Conservation (phyloP, 495 filamentous ascomycete species). For the Penicillium canescens region DNA sequence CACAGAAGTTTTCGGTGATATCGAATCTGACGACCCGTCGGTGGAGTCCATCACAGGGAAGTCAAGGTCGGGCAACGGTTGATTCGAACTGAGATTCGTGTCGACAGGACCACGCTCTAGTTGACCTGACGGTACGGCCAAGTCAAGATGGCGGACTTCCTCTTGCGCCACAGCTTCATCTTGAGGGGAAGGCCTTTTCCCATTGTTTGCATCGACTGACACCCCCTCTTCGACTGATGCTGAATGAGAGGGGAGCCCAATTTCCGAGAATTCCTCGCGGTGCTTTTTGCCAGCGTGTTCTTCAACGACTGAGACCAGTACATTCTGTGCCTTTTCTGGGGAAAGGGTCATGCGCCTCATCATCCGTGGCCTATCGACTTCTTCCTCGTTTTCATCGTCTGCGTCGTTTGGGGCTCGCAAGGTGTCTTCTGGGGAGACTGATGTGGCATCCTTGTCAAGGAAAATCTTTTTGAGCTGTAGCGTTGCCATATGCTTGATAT, state of each 20-base stretch:
- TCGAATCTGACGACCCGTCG: constrained; percentile 1
- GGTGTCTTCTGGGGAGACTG: constrained; percentile 55
- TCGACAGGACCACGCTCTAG: constrained; percentile 21
- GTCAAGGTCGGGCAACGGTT: constrained; percentile 5
- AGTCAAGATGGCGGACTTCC: constrained; percentile 68
- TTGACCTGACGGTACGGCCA: constrained; percentile 57
- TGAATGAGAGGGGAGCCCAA: constrained; percentile 13
- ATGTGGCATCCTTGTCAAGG: constrained; percentile 77
- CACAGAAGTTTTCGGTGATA: constrained; percentile 9
- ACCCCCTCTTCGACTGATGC: constrained; percentile 12
- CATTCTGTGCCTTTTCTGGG: constrained; percentile 67
- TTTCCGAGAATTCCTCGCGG: constrained; percentile 19
- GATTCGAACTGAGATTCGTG: constrained; percentile 6
- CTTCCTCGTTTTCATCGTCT: constrained; percentile 47
- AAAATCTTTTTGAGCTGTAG: constrained; percentile 95
- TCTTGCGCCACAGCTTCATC: constrained; percentile 38
- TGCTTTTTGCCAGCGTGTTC: constrained; percentile 54
- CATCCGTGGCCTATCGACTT: constrained; percentile 31
- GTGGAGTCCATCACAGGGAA: constrained; percentile 10
- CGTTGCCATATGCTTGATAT: constrained; percentile 88
- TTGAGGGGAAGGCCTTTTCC: constrained; percentile 22
- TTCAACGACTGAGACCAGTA: constrained; percentile 68
- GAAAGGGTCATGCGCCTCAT: constrained; percentile 56
- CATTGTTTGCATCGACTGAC: constrained; percentile 13
- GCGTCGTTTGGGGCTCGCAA: constrained; percentile 57